Percentiles rank a stretch among this genome's conserved stretches.
phyloP scores from a whole-genome alignment of 1,284 basidiomycete species.

The Inonotus obliquus region DNA sequence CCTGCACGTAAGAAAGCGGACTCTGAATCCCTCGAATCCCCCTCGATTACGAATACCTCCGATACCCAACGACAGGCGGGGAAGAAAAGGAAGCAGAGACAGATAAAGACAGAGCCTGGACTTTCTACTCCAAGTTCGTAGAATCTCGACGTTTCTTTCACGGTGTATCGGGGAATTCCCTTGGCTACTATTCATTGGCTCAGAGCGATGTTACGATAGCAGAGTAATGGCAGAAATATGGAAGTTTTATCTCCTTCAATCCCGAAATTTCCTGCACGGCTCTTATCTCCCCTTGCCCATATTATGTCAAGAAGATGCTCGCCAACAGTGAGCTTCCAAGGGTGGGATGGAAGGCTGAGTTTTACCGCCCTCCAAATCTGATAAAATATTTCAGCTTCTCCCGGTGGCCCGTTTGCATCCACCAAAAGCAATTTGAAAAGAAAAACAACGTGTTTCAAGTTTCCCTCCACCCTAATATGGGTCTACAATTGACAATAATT shows the following conservation, averaged over 20 bases:
- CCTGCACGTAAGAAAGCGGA: background rate
- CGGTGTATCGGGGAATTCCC: background rate
- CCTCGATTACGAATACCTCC: background rate
- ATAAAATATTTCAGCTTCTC: background rate
- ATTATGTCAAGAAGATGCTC: no score
- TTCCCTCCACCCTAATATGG: background rate
- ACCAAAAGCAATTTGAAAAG: no score
- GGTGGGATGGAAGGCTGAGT: no score
- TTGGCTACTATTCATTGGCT: background rate
- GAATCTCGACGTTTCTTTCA: background rate
- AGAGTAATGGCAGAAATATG: background rate
- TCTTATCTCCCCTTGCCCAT: background rate
- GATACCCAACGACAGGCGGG: background rate
- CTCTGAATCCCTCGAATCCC: background rate
- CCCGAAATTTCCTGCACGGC: background rate
- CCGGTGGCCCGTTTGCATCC: no score
- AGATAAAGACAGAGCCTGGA: constrained; percentile 4
- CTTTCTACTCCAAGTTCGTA: background rate
- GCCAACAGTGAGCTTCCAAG: no score
- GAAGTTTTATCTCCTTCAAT: background rate
- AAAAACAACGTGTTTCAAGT: background rate
- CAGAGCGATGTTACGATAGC: background rate
- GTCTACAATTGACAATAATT: no score
- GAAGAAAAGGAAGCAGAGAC: constrained; percentile 14
- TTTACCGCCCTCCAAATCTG: background rate